Evolutionary conservation across 148 eudicot species (phyloP), one percentile per base, ranked within the genome.

Genomic region (Vaccinium corymbosum): DNA sequence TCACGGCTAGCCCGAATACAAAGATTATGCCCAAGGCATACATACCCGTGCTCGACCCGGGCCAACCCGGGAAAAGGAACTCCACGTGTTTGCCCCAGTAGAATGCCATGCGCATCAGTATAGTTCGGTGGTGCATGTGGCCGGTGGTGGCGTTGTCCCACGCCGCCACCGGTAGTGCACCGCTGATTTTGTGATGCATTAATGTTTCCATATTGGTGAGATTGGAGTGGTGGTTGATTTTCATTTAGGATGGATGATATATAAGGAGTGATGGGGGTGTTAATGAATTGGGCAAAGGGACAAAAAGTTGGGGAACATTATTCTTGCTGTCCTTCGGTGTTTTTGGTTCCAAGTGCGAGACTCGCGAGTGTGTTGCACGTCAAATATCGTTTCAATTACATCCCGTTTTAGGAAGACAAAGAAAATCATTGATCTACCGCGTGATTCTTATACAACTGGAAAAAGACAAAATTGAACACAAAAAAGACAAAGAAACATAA

Each of bases 51-150:
- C 89, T 90, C 4, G 85, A 82, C 27, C 92, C 94, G 56, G 98
- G 98, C 96, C 98, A 94, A 10, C 93, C 92, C 16, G 89, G 79
- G 87, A 94, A 94, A 16, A 93, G 87, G 73, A 94, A 61, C 57
- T 89, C 84, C 64, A 90, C 84, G 15, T 91, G 86, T 76, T 85
- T 91, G 15, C 98, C 89, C 98, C 98, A 94, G 78, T 90, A 94
- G 82, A 94, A 92, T 16, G 94, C 80, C 73, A 77, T 62, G 85
- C 92, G 94, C 76, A 76, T 49, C 27, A 87, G 53, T 73, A 52
- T 3, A 80, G 81, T 72, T 17, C 17, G 80, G 71, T 83, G 88
- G 76, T 11, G 72, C 76, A 4, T 20, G 74, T 22, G 52, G 82
- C 35, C 52, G 55, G 78, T 49, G 51, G 62, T 42, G 83, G 62